Base-by-base conservation (phyloP, 1,284 basidiomycete genomes). In the Sphagnurus paluster region DNA sequence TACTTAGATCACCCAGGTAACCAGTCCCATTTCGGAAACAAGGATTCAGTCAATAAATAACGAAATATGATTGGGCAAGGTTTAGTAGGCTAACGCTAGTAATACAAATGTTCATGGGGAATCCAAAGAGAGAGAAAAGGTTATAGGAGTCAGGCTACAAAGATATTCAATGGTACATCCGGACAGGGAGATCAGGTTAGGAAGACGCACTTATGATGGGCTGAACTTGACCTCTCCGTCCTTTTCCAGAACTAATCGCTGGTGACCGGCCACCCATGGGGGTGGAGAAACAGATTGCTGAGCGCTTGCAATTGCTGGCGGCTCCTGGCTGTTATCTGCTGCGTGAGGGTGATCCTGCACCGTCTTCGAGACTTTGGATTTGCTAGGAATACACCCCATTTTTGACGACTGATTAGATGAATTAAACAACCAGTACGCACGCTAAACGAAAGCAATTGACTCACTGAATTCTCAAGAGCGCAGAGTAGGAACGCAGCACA, bases 371-470 rank as follows among this genome's bases (percentile, higher is more conserved):
- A n/a, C n/a, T n/a, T n/a, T n/a, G n/a, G n/a, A n/a, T n/a, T n/a
- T n/a, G n/a, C n/a, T n/a, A n/a, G 75, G 39, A 72, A 73, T 72
- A 75, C 64, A 19, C 3, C 24, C 16, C 16, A 26, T 39, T 28
- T 24, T 43, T 13, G 14, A 23, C n/a, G 16, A 4, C 4, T 13
- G 37, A 13, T 13, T 20, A 34, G 14, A 14, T 17, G 39, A 4
- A 36, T 3, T 16, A n/a, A 13, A 13, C 8, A 14, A 14, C 11
- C 10, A 14, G 19, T 4, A 26, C 35, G 38, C 40, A 48, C 37
- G 25, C 19, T 30, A 30, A 20, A 24, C 32, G 39, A 23, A n/a
- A n/a, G n/a, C n/a, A n/a, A n/a, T n/a, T n/a, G n/a, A n/a, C n/a
- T n/a, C n/a, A n/a, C n/a, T n/a, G n/a, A n/a, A n/a, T n/a, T n/a